Evolutionary conservation across 2,329 filamentous ascomycete genomes (phyloP).

Genomic region (Fusarium chuoi): DNA sequence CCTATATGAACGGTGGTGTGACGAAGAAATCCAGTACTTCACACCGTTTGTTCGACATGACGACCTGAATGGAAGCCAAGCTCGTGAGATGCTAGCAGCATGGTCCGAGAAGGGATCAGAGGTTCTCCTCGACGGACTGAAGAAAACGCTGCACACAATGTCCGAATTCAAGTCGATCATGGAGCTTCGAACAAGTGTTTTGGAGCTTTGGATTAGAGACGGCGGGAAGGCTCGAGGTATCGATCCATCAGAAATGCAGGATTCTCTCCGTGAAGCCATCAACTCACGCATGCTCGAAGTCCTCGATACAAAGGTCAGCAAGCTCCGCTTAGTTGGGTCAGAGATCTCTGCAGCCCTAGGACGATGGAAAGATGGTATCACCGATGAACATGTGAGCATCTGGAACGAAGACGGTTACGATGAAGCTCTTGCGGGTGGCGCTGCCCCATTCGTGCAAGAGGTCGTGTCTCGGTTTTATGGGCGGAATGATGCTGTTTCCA

Average conservation of each 20-base stretch:
- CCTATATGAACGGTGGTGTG: conserved; percentile 81
- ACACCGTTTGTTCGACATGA: conserved; percentile 89
- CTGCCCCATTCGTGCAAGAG: conserved; percentile 73
- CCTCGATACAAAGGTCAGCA: conserved; percentile 70
- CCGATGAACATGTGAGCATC: conserved; percentile 63
- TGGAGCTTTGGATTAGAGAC: conserved; percentile 80
- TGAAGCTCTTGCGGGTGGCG: conserved; percentile 73
- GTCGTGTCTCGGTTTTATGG: conserved; percentile 78
- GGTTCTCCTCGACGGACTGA: conserved; percentile 70
- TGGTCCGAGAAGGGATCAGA: conserved; percentile 73
- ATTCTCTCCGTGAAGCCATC: conserved; percentile 74
- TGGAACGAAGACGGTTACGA: conserved; percentile 76
- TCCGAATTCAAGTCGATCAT: conserved; percentile 75
- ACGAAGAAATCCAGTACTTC: conserved; percentile 84
- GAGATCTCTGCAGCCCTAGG: conserved; percentile 71
- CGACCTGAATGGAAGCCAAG: conserved; percentile 71
- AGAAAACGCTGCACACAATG: conserved; percentile 67
- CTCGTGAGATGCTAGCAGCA: conserved; percentile 66
- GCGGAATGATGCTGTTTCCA: conserved; percentile 72
- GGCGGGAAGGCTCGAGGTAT: conserved; percentile 72
- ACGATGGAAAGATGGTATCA: conserved; percentile 66
- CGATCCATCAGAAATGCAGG: conserved; percentile 74
- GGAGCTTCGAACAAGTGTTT: conserved; percentile 73
- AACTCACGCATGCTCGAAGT: conserved; percentile 74
- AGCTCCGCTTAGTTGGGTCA: conserved; percentile 72